Evolutionary conservation across 345 rosid genomes (phyloP), one percentile per base, ranked within the genome.

Genomic region (Brassica carinata): DNA sequence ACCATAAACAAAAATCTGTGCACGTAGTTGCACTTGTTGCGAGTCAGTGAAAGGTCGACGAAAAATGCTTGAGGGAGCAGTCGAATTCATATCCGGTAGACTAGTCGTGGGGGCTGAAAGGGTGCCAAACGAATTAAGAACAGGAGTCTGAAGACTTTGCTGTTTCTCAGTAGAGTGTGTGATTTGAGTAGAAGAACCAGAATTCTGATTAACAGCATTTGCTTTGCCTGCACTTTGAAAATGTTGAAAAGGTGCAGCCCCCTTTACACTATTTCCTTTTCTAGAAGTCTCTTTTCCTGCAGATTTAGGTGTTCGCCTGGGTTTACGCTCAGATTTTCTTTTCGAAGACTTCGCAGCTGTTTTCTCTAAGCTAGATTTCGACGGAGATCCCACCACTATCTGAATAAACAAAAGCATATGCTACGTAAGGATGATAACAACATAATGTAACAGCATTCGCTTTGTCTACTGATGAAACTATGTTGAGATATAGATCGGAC

Each of bases 1-100:
- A 72, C 99, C 99, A 77, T 96, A 96, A 73, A 94, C 99, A 87
- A 96, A 91, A 74, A 96, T 96, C 88, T 96, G 99, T 69, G 99
- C 93, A 57, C 99, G 99, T 77, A 96, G 86, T 83, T 96, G 98
- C 85, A 94, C 93, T 96, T 96, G 99, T 80, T 96, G 99, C 78
- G 88, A 78, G 81, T 96, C 99, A 1, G 96, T 91, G 85, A 96
- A 96, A 82, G 99, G 97, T 87, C 93, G 99, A 36, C 82, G 93
- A 86, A 88, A 88, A 65, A 85, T 77, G 81, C 81, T 76, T 63
- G 89, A 78, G 62, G 85, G 84, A 75, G 91, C 82, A 76, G 84
- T 84, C 70, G 87, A 69, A 85, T 88, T 96, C 77, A 96, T 78
- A 85, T 91, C 95, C 2, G 96, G 91, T 79, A 94, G 77, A 84